These are phyloP conservation scores for Wickerhamomyces tratensis DNA, from an alignment of 805 yeast species.

Conservation along the genomic window DNA sequence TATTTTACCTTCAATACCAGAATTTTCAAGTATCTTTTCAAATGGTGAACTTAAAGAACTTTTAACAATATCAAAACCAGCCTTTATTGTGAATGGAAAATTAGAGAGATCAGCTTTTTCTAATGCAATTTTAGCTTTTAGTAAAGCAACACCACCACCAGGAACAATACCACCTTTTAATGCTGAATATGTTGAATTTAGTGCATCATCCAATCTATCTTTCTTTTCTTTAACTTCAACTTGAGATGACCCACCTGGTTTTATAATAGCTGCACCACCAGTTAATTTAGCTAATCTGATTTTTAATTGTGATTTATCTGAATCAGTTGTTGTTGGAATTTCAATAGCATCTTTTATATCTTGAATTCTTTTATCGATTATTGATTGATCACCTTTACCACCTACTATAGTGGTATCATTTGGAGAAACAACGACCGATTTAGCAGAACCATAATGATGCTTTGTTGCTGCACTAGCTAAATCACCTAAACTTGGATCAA, in stretches of 20 bases:
- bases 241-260: constrained; percentile 97
- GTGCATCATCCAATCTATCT: constrained; percentile 98
- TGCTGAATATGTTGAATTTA: constrained; percentile 98
- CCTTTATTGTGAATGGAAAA: constrained; percentile 78
- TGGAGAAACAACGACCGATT: constrained; percentile 87
- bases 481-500: constrained; percentile 78
- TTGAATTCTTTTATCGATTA: constrained; percentile 84
- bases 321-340: constrained; percentile 39
- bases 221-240: constrained; percentile 99
- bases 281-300: constrained; percentile 96
- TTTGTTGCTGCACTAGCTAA: constrained; percentile 94
- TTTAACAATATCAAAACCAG: constrained; percentile 93
- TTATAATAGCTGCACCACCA: constrained; percentile 98
- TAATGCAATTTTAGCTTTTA: constrained; percentile 80
- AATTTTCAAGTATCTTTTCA: constrained; percentile 91
- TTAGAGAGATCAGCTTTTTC: constrained; percentile 68
- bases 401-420: constrained; percentile 93
- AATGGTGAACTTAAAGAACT: constrained; percentile 96
- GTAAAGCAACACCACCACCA: constrained; percentile 98
- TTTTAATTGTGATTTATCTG: constrained; percentile 94
- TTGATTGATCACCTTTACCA: constrained; percentile 88
- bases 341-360: constrained; percentile 16
- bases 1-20: constrained; percentile 98
- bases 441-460: constrained; percentile 81
- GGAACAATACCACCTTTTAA: constrained; percentile 99